Conservation (phyloP, 2,329 filamentous ascomycete genomes). For the Xylariaceae sp. region DNA sequence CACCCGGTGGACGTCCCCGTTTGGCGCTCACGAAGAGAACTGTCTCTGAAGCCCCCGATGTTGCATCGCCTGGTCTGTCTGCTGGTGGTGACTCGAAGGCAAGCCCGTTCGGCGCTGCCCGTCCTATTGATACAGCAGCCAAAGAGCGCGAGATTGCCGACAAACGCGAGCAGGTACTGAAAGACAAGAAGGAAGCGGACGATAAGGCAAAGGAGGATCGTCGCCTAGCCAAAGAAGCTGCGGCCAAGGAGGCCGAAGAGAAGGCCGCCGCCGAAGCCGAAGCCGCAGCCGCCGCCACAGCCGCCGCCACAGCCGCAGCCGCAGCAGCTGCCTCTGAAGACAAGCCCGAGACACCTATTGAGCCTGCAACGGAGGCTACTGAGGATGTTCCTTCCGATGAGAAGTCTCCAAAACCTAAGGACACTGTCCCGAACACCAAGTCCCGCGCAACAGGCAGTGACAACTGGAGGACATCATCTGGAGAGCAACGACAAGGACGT, state of each 20-base stretch:
- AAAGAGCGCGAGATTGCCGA: slow-evolving; percentile 88
- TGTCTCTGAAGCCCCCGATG: slow-evolving; percentile 66
- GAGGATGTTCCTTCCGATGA: slow-evolving; percentile 42
- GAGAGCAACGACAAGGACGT: slow-evolving; percentile 38
- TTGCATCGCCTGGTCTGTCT: slow-evolving; percentile 43
- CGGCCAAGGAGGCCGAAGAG: slow-evolving; percentile 52
- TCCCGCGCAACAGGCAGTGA: slow-evolving; percentile 55
- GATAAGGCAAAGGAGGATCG: slow-evolving; percentile 79
- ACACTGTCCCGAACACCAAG: slow-evolving; percentile 44
- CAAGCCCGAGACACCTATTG: slow-evolving; percentile 32
- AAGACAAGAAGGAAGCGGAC: slow-evolving; percentile 82
- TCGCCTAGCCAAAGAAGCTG: slow-evolving; percentile 61
- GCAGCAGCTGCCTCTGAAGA: slow-evolving; percentile 32
- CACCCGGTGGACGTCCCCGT: slow-evolving; percentile 66
- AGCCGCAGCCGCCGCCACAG: slow-evolving; percentile 24
- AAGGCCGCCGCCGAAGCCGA: slow-evolving; percentile 33
- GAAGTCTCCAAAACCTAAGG: slow-evolving; percentile 43
- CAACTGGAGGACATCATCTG: slow-evolving; percentile 56
- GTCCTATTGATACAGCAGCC: slow-evolving; percentile 88
- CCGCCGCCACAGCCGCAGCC: slow-evolving; percentile 24
- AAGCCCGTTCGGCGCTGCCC: slow-evolving; percentile 89
- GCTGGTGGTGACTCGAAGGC: slow-evolving; percentile 68
- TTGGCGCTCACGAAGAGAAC: slow-evolving; percentile 90
- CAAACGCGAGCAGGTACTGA: slow-evolving; percentile 68
- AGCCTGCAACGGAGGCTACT: slow-evolving; percentile 12